Evolutionary conservation across 2,329 filamentous ascomycete species (phyloP).

Genomic region (Lachnellula hyalina): DNA sequence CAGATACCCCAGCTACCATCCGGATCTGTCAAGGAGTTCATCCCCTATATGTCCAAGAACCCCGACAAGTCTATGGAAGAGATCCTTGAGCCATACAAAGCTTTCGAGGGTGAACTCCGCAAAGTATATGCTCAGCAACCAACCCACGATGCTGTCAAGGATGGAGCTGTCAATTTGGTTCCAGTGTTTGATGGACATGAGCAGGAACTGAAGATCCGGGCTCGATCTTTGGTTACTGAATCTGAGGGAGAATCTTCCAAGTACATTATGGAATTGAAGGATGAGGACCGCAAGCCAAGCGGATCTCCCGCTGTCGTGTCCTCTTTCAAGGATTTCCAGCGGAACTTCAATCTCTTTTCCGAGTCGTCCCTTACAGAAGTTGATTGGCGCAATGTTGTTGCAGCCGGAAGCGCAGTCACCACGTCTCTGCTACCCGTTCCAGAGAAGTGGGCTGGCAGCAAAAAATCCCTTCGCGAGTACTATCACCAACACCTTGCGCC

Average conservation of each 20-base stretch:
- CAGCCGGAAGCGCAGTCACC: conserved; percentile 73
- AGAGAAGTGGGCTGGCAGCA: conserved; percentile 53
- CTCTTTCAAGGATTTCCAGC: conserved; percentile 64
- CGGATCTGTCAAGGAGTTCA: conserved; percentile 26
- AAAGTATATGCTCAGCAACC: conserved; percentile 65
- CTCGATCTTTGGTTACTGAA: conserved; percentile 54
- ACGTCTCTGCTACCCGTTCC: conserved; percentile 72
- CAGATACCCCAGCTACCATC: conserved; percentile 24
- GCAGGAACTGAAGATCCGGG: conserved; percentile 53
- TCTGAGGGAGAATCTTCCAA: conserved; percentile 53
- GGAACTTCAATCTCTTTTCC: conserved; percentile 77
- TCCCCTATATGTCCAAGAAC: conserved; percentile 49
- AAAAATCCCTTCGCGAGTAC: conserved; percentile 61
- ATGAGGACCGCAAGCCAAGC: conserved; percentile 54
- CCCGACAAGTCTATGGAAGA: conserved; percentile 48
- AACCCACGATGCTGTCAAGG: conserved; percentile 49
- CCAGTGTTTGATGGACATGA: conserved; percentile 59
- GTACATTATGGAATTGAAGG: conserved; percentile 65
- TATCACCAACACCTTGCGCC: conserved; percentile 79
- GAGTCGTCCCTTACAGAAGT: conserved; percentile 71
- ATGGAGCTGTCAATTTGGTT: conserved; percentile 57
- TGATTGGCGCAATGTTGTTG: conserved; percentile 79
- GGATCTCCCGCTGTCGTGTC: conserved; percentile 64
- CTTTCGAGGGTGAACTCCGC: conserved; percentile 62
- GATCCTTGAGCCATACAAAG: conserved; percentile 60